Conservation (phyloP, 2,329 filamentous ascomycete genomes). For the Teratosphaeria epicoccoides region DNA sequence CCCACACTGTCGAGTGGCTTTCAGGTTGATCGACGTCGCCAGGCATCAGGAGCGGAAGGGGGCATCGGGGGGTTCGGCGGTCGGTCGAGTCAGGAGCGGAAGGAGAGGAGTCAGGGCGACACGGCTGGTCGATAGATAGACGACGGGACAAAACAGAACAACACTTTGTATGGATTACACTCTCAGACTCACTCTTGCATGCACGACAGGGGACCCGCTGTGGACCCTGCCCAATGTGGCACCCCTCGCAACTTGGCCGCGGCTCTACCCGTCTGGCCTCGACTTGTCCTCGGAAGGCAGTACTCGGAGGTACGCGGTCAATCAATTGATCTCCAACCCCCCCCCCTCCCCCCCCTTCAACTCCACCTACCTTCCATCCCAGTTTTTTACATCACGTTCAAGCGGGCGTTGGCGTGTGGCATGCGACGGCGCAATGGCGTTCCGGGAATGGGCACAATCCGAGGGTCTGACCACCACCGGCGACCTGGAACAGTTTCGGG, state of each 20-base stretch:
- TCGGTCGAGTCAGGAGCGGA: not conserved
- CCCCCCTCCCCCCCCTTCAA: too few relatives aligned
- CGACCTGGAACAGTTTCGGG: slow-evolving; percentile 60
- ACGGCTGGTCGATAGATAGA: not conserved
- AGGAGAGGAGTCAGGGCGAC: not conserved
- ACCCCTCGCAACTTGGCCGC: too few relatives aligned
- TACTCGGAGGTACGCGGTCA: too few relatives aligned
- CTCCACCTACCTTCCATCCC: too few relatives aligned
- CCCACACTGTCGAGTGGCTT: slow-evolving; percentile 32
- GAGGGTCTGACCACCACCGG: slow-evolving; percentile 42
- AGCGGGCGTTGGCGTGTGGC: not conserved
- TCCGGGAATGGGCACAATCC: slow-evolving; percentile 39
- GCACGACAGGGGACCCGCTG: too few relatives aligned
- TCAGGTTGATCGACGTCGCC: slow-evolving; percentile 2
- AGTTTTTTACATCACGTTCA: not conserved
- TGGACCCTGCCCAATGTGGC: too few relatives aligned
- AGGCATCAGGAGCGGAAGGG: slow-evolving; percentile 1
- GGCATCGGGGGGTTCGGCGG: not conserved
- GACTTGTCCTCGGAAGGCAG: too few relatives aligned
- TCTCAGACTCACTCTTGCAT: too few relatives aligned
- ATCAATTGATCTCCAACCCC: too few relatives aligned
- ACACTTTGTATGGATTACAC: too few relatives aligned
- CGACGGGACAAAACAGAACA: not conserved
- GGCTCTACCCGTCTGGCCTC: too few relatives aligned
- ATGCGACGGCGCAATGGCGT: slow-evolving; percentile 4